Conservation (phyloP, 345 rosid species). For the Capsella bursapastoris region DNA sequence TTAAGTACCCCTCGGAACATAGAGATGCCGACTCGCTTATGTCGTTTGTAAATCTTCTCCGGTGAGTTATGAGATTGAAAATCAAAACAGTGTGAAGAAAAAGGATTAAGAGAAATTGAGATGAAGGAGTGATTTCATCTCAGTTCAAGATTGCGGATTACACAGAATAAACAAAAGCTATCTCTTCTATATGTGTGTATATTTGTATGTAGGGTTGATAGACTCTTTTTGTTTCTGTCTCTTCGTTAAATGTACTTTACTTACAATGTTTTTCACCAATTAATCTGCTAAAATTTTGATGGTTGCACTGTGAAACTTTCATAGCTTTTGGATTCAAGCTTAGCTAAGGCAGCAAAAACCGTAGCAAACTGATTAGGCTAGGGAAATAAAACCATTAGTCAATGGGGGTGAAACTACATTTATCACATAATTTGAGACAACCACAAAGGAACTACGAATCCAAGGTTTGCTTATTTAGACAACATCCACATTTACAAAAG, state of each 20-base stretch:
- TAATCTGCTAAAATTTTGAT: neutral
- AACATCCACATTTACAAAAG: no score
- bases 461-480: no score
- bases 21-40: slow-evolving; percentile 88
- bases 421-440: no score
- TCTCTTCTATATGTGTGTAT: slow-evolving; percentile 39
- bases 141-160: slow-evolving; percentile 12
- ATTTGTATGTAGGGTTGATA: slow-evolving; percentile 32
- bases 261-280: neutral
- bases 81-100: neutral
- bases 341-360: no score
- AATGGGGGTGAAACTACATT: no score
- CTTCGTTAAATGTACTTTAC: slow-evolving; percentile 16
- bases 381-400: no score
- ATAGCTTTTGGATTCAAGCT: no score
- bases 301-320: no score
- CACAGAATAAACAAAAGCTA: slow-evolving; percentile 29
- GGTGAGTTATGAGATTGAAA: slow-evolving; percentile 26
- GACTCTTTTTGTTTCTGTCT: slow-evolving; percentile 21
- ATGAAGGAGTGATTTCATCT: slow-evolving; percentile 45
- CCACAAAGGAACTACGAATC: no score
- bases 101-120: slow-evolving; percentile 21
- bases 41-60: slow-evolving; percentile 80
- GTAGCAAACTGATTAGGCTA: no score
- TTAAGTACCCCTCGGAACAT: slow-evolving; percentile 87